Conservation (phyloP, 306 rosid species). For the Fragaria ananassa region DNA sequence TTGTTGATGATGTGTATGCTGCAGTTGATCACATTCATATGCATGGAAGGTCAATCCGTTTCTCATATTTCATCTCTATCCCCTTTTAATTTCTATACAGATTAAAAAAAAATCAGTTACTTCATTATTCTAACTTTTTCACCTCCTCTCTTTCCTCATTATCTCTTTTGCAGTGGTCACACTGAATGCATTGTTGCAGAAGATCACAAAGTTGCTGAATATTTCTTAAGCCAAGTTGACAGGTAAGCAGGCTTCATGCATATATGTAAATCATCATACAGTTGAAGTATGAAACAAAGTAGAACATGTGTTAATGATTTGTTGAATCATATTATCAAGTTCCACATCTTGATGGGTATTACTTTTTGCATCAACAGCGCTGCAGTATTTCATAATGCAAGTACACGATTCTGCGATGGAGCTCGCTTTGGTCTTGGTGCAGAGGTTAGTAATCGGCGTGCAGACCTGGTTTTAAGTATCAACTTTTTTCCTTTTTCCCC, state of each 20-base stretch:
- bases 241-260: slow-evolving; percentile 39
- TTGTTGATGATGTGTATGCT: slow-evolving; percentile 68
- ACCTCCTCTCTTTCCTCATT: slow-evolving; percentile 9
- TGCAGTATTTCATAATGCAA: slow-evolving; percentile 84
- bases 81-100: slow-evolving; percentile 1
- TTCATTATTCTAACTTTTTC: slow-evolving; percentile 1
- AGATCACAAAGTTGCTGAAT: slow-evolving; percentile 61
- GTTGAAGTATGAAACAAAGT: not conserved
- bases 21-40: slow-evolving; percentile 75
- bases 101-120: not conserved
- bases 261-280: not conserved
- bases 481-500: not conserved
- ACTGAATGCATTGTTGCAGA: slow-evolving; percentile 78
- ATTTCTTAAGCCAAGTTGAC: slow-evolving; percentile 64
- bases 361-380: slow-evolving; percentile 45
- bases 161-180: slow-evolving; percentile 55
- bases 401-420: slow-evolving; percentile 71
- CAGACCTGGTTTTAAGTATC: not conserved
- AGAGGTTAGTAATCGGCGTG: slow-evolving; percentile 47
- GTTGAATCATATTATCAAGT: not conserved
- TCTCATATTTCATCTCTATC: not conserved
- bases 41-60: slow-evolving; percentile 60
- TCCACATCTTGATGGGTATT: slow-evolving; percentile 10
- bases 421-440: slow-evolving; percentile 82
- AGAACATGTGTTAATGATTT: not conserved